phyloP scores from a whole-genome alignment of 768 basidiomycete genomes.

The Phylloporus sp. region DNA sequence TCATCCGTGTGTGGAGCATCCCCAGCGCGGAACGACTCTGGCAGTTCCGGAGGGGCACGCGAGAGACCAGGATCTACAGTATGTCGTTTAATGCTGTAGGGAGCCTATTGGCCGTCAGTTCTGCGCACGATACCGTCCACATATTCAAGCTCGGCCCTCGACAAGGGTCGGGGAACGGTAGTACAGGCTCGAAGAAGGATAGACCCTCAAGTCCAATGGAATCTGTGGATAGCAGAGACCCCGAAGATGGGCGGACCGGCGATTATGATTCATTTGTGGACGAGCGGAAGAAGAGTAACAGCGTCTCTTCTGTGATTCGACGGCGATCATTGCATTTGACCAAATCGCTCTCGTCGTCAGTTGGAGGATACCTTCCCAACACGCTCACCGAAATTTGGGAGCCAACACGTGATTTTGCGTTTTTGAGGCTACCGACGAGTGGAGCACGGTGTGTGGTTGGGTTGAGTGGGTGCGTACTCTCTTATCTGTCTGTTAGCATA shows the following conservation, averaged over 20 bases:
- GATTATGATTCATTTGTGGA: constrained; percentile 88
- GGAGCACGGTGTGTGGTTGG: constrained; percentile 86
- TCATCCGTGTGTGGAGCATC: constrained; percentile 91
- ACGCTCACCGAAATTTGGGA: constrained; percentile 97
- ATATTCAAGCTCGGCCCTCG: constrained; percentile 80
- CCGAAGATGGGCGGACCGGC: constrained; percentile 51
- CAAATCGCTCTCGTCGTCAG: constrained; percentile 68
- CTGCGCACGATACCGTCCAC: constrained; percentile 93
- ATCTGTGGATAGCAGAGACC: constrained; percentile 60
- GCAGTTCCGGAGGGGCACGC: constrained; percentile 89
- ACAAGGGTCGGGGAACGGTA: constrained; percentile 17
- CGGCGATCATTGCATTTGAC: constrained; percentile 73
- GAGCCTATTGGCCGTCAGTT: constrained; percentile 84
- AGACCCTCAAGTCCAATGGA: constrained; percentile 57
- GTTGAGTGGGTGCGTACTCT: constrained; percentile 69
- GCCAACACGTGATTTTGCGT: constrained; percentile 92
- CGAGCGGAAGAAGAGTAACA: constrained; percentile 57
- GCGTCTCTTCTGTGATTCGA: constrained; percentile 62
- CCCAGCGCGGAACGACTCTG: constrained; percentile 92
- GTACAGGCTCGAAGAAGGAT: constrained; percentile 20
- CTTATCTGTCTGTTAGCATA: not conserved
- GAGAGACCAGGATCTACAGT: constrained; percentile 81
- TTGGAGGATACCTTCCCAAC: constrained; percentile 84
- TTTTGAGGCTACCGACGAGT: constrained; percentile 72
- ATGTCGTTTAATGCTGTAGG: constrained; percentile 82